Conservation (phyloP, 2,329 filamentous ascomycete genomes). For the Ophiocordyceps camponoti-leonardi region DNA sequence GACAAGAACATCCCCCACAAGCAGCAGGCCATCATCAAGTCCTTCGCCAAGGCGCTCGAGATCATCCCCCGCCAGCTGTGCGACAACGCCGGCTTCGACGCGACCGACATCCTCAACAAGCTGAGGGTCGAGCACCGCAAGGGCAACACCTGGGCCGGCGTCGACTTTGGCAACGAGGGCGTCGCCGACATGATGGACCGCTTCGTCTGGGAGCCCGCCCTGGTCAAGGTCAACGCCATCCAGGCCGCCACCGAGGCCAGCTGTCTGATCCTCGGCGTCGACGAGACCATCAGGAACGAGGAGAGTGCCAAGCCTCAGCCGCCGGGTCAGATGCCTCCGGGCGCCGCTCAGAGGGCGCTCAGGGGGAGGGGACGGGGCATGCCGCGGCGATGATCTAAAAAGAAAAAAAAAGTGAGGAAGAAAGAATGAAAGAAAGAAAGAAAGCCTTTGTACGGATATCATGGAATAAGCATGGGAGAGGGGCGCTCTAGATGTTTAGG, state of each 20-base stretch:
- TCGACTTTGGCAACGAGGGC: constrained; percentile 86
- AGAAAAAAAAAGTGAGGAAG: too few relatives aligned
- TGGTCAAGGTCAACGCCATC: constrained; percentile 95
- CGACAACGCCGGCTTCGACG: constrained; percentile 96
- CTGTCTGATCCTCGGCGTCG: constrained; percentile 88
- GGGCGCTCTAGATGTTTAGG: not conserved
- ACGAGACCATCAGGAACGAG: constrained; percentile 98
- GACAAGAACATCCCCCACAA: constrained; percentile 88
- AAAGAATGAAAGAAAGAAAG: too few relatives aligned
- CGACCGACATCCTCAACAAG: constrained; percentile 93
- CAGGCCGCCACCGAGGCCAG: constrained; percentile 90
- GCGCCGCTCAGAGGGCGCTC: constrained; percentile 77
- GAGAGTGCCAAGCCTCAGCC: constrained; percentile 75
- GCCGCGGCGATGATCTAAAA: constrained; percentile 71
- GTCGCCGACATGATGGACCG: constrained; percentile 86
- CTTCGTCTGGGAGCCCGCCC: constrained; percentile 93
- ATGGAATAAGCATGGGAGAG: not conserved
- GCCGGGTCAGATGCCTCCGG: constrained; percentile 59
- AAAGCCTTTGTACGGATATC: not conserved
- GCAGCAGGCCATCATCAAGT: constrained; percentile 95
- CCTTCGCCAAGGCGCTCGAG: constrained; percentile 92
- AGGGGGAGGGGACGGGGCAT: constrained; percentile 73
- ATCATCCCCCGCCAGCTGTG: constrained; percentile 93
- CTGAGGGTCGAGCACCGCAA: constrained; percentile 92
- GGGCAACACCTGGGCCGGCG: constrained; percentile 84